Conservation (phyloP, 495 filamentous ascomycete species). For the Mycothermus thermophilus region DNA sequence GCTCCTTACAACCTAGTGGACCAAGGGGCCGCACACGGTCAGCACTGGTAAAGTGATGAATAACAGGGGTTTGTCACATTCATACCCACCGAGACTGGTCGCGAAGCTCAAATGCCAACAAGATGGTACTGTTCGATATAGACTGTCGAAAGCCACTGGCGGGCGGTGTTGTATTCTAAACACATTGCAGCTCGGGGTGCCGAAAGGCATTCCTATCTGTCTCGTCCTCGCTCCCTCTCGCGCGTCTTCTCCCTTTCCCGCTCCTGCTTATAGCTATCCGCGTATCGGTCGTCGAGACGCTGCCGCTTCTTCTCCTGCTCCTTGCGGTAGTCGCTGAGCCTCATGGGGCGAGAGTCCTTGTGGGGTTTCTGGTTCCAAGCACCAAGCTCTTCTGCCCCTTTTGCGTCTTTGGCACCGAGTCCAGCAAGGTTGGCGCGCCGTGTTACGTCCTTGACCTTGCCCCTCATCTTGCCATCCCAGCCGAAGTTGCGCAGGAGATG, state of each 20-base stretch:
- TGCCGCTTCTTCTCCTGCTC: constrained; percentile 29
- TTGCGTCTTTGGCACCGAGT: constrained; percentile 60
- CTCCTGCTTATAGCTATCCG: constrained; percentile 34
- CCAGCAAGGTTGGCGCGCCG: constrained; percentile 69
- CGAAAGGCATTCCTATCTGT: constrained; percentile 24
- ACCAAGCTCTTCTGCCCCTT: constrained; percentile 52
- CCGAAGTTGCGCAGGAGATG: constrained; percentile 83
- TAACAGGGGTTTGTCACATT: no score
- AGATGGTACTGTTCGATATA: no score
- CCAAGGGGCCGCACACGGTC: no score
- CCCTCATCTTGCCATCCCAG: constrained; percentile 71
- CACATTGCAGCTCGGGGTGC: no score
- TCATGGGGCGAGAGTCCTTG: constrained; percentile 19
- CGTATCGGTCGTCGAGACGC: constrained; percentile 24
- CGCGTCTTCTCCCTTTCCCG: constrained; percentile 31
- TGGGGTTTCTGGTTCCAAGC: constrained; percentile 24
- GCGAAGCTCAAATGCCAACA: no score
- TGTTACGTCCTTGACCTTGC: constrained; percentile 34
- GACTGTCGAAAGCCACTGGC: no score
- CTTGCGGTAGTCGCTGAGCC: constrained; percentile 32
- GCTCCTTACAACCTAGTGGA: no score
- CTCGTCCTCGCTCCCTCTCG: constrained; percentile 22
- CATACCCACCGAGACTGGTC: no score
- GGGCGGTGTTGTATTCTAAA: no score
- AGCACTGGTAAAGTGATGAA: no score